These are phyloP conservation scores for Helianthus annuus DNA, from an alignment of 129 eudicot genomes.

Conservation along the genomic window HanXRQr2.0-SUNRISE NC_035449.2:139484945-139485444, in stretches of 20 bases:
- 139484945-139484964: not conserved
- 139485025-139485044: constrained; percentile 24
- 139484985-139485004: not conserved
- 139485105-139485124: constrained; percentile 67
- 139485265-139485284: too few species aligned
- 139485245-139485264: too few species aligned
- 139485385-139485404: too few species aligned
- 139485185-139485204: constrained; percentile 72
- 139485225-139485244: not conserved
- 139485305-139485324: too few species aligned
- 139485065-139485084: constrained; percentile 64
- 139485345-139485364: too few species aligned
- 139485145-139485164: constrained; percentile 54
- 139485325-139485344: too few species aligned
- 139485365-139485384: too few species aligned
- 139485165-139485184: constrained; percentile 50
- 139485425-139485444: too few species aligned
- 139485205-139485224: constrained; percentile 55
- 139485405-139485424: too few species aligned
- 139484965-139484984: constrained; percentile 25
- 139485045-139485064: constrained; percentile 7
- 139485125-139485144: constrained; percentile 60
- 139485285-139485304: too few species aligned
- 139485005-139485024: not conserved
- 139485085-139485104: constrained; percentile 66